Evolutionary conservation across 164 flowering plant genomes (phyloP), one percentile per base, ranked within the genome.

Genomic region (Aristolochia fimbriata): DNA sequence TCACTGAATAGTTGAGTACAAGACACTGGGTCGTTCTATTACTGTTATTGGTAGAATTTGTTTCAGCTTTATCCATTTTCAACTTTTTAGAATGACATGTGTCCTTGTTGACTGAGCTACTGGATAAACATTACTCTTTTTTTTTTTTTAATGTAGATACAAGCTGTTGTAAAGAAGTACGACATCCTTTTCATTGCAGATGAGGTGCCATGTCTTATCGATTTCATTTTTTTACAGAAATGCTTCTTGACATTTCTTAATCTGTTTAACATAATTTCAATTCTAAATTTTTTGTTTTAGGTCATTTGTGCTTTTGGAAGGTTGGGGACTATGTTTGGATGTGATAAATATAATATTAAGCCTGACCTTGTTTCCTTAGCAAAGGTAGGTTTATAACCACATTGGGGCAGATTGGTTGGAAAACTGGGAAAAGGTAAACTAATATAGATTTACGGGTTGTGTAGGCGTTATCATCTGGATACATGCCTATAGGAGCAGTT

Each of bases 231-330:
- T 23, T 37, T 54, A 25, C 23, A 23, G 3, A 22, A 22, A 23
- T 14, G 23, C 4, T 22, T 0, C 22, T 1, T 10, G 23, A 13
- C 4, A 16, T 31, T 31, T 19, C 31, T 6, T 14, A 15, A 25
- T 56, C 58, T 56, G n/a, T 15, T 13, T 17, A 16, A 27, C 1
- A 22, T 22, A 15, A 0, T 22, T 23, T 23, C 15, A 52, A 8
- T 22, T 52, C 55, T n/a, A 25, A 25, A 22, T 5, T 6, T 20
- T 52, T 57, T 55, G 15, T 65, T 69, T 11, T 57, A 88, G 96
- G 96, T 89, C 1, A 88, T 94, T 24, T 88, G 97, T 76, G 99
- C 88, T 25, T 94, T 94, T 73, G 99, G 99, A 73, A 83, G 99
- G 76, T 86, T 94, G 12, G 99, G 99, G 31, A 83, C 95, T 55